These are phyloP conservation scores for Nidula niveotomentosa DNA, from an alignment of 1,284 basidiomycete species.

Conservation along the genomic window DNA sequence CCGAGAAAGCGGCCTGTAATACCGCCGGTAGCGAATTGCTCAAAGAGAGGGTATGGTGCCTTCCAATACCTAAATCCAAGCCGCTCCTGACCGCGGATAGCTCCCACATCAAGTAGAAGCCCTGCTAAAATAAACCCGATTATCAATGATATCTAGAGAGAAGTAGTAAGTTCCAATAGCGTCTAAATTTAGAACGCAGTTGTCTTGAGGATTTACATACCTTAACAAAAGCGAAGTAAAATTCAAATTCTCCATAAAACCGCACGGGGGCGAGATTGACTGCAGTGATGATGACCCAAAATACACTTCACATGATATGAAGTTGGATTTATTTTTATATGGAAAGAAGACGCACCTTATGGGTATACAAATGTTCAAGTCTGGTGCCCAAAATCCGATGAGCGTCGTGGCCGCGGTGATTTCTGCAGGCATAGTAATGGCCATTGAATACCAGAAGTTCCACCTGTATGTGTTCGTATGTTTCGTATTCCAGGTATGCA, in stretches of 20 bases:
- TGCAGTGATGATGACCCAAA: conserved; percentile 19
- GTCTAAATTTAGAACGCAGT: conserved; percentile 1
- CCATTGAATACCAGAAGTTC: conserved; percentile 29
- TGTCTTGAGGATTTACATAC: conserved; percentile 5
- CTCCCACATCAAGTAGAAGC: conserved; percentile 16
- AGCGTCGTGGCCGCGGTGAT: conserved; percentile 22
- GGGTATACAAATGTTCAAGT: conserved; percentile 15
- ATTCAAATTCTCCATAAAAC: conserved; percentile 28
- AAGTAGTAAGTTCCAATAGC: neutral
- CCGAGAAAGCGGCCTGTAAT: conserved; percentile 18
- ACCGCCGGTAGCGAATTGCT: conserved; percentile 16
- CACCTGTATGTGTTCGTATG: conserved; percentile 11
- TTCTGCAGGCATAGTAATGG: conserved; percentile 27
- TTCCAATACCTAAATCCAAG: conserved; percentile 24
- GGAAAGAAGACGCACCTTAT: conserved; percentile 13
- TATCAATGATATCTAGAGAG: conserved; percentile 21
- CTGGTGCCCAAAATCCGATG: conserved; percentile 19
- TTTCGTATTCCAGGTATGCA: neutral
- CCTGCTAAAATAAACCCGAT: conserved; percentile 21
- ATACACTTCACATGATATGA: conserved; percentile 8
- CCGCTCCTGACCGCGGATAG: conserved; percentile 15
- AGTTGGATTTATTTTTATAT: neutral
- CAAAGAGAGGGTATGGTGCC: conserved; percentile 19
- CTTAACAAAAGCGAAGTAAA: conserved; percentile 25
- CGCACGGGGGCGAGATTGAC: conserved; percentile 24